Conservation (phyloP, 495 filamentous ascomycete genomes). For the Beverwykella pulmonaria region DNA sequence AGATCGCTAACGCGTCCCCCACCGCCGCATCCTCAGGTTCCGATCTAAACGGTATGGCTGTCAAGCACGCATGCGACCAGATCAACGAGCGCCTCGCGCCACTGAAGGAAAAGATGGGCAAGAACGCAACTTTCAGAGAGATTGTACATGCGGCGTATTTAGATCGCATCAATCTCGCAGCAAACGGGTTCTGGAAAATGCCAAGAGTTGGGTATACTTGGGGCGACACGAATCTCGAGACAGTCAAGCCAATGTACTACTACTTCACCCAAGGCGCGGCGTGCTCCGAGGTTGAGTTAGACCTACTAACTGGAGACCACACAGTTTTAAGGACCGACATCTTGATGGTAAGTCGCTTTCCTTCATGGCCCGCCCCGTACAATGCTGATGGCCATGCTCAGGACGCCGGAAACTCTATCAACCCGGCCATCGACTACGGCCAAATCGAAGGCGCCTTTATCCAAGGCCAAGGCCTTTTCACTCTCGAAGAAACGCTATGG, state of each 20-base stretch:
- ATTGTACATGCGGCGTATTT: conserved; percentile 47
- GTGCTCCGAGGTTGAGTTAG: conserved; percentile 47
- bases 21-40: conserved; percentile 50
- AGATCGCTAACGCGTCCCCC: conserved; percentile 50
- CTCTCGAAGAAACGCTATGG: conserved; percentile 50
- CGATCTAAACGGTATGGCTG: conserved; percentile 52
- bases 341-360: conserved; percentile 48
- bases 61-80: conserved; percentile 47
- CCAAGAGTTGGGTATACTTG: conserved; percentile 47
- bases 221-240: conserved; percentile 44
- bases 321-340: conserved; percentile 48
- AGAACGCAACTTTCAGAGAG: conserved; percentile 42
- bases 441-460: conserved; percentile 52
- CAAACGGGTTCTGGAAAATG: conserved; percentile 51
- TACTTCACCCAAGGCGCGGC: conserved; percentile 51
- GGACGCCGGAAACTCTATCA: conserved; percentile 49
- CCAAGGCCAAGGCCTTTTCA: conserved; percentile 49
- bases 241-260: conserved; percentile 48
- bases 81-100: conserved; percentile 46
- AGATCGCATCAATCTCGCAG: conserved; percentile 47
- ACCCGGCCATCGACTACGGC: conserved; percentile 51
- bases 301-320: conserved; percentile 48
- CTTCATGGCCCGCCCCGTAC: too few species aligned
- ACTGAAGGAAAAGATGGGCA: conserved; percentile 43
- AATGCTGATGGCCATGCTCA: background rate